Conservation (phyloP, 2,329 filamentous ascomycete species). For the Nigrograna mackinnonii region DNA sequence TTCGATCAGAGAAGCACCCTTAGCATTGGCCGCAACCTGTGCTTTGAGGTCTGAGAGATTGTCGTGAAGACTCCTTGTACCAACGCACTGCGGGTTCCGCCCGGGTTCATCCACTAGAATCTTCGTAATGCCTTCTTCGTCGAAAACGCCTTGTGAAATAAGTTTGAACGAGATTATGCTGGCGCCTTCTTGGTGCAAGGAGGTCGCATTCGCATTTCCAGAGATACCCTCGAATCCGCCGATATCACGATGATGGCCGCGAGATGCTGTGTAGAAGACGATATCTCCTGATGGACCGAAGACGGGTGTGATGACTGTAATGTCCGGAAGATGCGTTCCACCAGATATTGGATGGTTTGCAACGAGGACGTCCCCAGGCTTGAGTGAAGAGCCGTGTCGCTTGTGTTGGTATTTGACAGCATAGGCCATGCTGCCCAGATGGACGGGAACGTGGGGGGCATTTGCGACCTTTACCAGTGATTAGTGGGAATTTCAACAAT, state of each 20-base stretch:
- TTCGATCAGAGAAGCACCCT: not conserved
- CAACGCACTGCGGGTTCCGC: not conserved
- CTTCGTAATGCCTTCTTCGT: not conserved
- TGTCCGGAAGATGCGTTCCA: not conserved
- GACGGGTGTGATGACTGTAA: not conserved
- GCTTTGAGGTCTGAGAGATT: not conserved
- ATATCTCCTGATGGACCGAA: not conserved
- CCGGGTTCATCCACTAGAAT: not conserved
- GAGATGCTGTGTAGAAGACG: not conserved
- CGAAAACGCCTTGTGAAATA: not conserved
- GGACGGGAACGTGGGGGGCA: not conserved
- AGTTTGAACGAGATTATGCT: not conserved
- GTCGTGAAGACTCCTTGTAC: not conserved
- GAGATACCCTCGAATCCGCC: not conserved
- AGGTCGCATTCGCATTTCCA: not conserved
- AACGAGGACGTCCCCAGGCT: not conserved
- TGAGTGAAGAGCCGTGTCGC: not conserved
- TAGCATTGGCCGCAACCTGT: not conserved
- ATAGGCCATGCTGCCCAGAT: not conserved
- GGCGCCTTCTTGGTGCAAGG: not conserved
- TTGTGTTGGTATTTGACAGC: slow-evolving; percentile 2
- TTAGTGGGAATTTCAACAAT: too few species aligned
- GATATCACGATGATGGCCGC: not conserved
- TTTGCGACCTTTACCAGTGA: too few species aligned
- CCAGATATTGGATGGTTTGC: not conserved